Base-by-base conservation (phyloP, 805 yeast genomes). In the Pichia membranifaciens region DNA sequence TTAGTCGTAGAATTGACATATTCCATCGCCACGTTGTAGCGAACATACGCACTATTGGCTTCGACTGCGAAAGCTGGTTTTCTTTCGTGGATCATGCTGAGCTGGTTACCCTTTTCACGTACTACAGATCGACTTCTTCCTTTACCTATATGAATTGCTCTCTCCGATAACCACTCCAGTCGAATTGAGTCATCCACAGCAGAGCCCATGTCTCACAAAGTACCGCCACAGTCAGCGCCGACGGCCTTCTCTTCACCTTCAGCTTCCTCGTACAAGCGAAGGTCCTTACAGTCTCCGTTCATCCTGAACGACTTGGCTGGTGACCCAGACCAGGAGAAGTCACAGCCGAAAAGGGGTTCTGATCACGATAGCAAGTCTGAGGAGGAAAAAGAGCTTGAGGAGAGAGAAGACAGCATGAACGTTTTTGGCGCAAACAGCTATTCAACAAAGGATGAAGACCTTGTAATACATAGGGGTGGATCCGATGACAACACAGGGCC, bases 281-380 rank as follows among this genome's bases (percentile, higher is more conserved):
- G 51, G 32, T 51, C 54, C 15, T 38, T 51, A 18, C 54, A 51
- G 22, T 41, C 49, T 3, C 51, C 51, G n/a, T 47, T 39, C 23
- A 42, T 47, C 3, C 20, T 42, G 10, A 34, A 44, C 33, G 49
- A 33, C 13, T 36, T 45, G 22, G 38, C 34, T 18, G 34, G 34
- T 13, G 41, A 37, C 8, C 38, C 41, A 2, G 6, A 33, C 21
- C n/a, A 34, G 37, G 38, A 35, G 22, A 21, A 16, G 18, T 12
- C 5, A n/a, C 23, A 35, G 13, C 6, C 13, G 18, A 35, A 21
- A 5, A 29, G 20, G 17, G 41, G 35, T 13, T 17, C n/a, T 12
- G 22, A 35, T 25, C 3, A 46, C 2, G 35, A 40, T 12, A 4
- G 8, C 28, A 33, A 17, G 17, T 16, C 20, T n/a, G 37, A 34